These are phyloP conservation scores for Pseudonitzschia pungens DNA, from an alignment of 108 stramenopile species.

Conservation along the genomic window DNA sequence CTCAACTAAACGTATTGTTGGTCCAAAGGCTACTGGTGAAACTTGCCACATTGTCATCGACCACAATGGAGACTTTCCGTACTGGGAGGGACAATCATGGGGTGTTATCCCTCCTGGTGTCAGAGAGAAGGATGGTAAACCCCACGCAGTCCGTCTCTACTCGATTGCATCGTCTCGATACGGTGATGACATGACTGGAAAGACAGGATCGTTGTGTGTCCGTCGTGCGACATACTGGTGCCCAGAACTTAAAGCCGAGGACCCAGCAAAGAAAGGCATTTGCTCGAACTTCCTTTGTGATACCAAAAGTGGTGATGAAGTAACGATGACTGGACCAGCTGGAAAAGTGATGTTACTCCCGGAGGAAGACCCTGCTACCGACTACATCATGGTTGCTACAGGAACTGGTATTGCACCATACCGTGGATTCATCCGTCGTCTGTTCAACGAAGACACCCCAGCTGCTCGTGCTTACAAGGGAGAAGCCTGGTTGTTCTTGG, in stretches of 20 bases:
- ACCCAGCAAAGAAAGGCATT: conserved; percentile 98
- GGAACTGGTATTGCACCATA: conserved; percentile 98
- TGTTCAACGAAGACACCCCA: conserved; percentile 93
- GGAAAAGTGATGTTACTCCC: conserved; percentile 99
- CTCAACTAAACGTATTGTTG: conserved; percentile 95
- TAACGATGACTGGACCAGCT: conserved; percentile 92
- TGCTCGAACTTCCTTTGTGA: conserved; percentile 99
- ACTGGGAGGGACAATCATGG: conserved; percentile 98
- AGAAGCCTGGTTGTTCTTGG: conserved; percentile 96
- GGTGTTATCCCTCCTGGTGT: conserved; percentile 93
- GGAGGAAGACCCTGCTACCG: conserved; percentile 89
- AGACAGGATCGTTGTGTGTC: conserved; percentile 95
- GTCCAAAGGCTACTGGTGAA: conserved; percentile 94
- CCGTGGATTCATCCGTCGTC: conserved; percentile 94
- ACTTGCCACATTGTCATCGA: conserved; percentile 98
- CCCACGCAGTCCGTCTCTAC: conserved; percentile 93
- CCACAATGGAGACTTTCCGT: conserved; percentile 96
- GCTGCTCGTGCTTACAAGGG: conserved; percentile 91
- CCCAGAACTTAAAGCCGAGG: conserved; percentile 92
- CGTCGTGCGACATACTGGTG: conserved; percentile 95
- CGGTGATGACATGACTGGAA: conserved; percentile 98
- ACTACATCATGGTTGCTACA: conserved; percentile 98
- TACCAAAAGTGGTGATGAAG: conserved; percentile 82
- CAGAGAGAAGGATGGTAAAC: conserved; percentile 95
- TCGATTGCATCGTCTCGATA: conserved; percentile 97